These are phyloP conservation scores for Trametes villosa DNA, from an alignment of 768 basidiomycete genomes.

Conservation along the genomic window DNA sequence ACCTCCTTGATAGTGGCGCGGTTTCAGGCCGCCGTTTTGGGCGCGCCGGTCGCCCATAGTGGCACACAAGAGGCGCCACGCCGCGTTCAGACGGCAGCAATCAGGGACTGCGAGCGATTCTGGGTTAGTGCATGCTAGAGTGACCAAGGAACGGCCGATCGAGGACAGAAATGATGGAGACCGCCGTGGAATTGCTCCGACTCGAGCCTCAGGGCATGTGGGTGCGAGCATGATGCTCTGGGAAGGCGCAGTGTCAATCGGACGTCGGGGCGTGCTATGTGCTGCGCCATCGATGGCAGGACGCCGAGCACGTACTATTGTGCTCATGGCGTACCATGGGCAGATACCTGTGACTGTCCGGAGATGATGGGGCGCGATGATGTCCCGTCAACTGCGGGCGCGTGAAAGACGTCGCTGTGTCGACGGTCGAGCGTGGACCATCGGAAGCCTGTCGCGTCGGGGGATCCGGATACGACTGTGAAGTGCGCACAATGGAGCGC, in stretches of 20 bases:
- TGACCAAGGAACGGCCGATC: background rate
- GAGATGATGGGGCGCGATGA: background rate
- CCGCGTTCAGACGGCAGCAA: background rate
- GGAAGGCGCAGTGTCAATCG: background rate
- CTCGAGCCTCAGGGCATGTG: background rate
- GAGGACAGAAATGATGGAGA: background rate
- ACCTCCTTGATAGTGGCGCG: constrained; percentile 8
- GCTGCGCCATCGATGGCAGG: background rate
- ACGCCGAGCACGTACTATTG: background rate
- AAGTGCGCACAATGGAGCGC: background rate
- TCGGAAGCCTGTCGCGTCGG: too few species aligned
- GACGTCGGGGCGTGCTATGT: background rate
- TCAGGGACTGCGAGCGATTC: background rate
- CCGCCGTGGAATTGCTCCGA: too few species aligned
- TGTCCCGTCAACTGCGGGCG: background rate
- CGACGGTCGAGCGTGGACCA: background rate
- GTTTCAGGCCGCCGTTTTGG: constrained; percentile 8
- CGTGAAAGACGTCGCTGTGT: background rate
- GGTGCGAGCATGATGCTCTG: background rate
- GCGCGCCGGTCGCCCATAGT: constrained; percentile 2
- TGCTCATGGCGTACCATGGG: background rate
- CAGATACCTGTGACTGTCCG: background rate
- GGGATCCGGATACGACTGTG: background rate
- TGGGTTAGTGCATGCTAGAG: background rate
- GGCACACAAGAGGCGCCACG: constrained; percentile 2